phyloP scores from a whole-genome alignment of 2,329 filamentous ascomycete species.

The Sodiomyces alkalinus region DNA sequence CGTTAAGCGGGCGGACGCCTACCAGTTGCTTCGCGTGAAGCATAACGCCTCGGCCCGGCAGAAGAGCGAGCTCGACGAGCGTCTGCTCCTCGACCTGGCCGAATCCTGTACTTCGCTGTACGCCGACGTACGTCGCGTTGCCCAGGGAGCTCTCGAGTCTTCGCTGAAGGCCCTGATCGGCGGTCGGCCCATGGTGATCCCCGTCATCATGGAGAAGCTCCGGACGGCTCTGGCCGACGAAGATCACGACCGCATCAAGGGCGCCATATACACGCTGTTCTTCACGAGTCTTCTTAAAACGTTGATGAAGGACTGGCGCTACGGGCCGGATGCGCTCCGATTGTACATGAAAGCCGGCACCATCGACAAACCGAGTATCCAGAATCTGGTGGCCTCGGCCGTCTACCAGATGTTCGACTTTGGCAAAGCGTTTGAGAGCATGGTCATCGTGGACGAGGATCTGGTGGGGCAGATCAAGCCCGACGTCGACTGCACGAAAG shows the following conservation, averaged over 20 bases:
- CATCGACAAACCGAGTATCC: conserved; percentile 88
- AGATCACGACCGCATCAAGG: conserved; percentile 87
- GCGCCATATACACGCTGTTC: conserved; percentile 77
- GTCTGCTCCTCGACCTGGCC: conserved; percentile 70
- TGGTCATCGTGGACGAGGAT: conserved; percentile 64
- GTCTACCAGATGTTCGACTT: conserved; percentile 84
- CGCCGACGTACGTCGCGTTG: conserved; percentile 87
- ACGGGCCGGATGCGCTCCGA: conserved; percentile 76
- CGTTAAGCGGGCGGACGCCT: conserved; percentile 82
- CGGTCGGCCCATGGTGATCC: conserved; percentile 76
- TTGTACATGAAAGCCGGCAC: conserved; percentile 80
- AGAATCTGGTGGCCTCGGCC: conserved; percentile 68
- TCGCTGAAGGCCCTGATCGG: conserved; percentile 85
- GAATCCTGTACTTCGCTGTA: conserved; percentile 84
- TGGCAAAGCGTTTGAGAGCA: conserved; percentile 72
- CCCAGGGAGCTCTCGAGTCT: conserved; percentile 83
- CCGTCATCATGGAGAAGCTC: conserved; percentile 66
- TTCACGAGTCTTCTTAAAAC: conserved; percentile 84
- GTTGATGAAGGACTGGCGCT: conserved; percentile 83
- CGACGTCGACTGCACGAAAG: conserved; percentile 41
- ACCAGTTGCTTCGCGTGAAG: conserved; percentile 84
- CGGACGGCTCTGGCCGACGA: conserved; percentile 62
- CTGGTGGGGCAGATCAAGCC: conserved; percentile 61
- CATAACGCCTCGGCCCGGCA: conserved; percentile 82
- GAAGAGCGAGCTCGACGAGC: conserved; percentile 81